Percentiles rank a stretch among this genome's conserved stretches.
These are phyloP conservation scores for Cladosporium velox DNA, from an alignment of 2,329 filamentous ascomycete species.

Conservation along the genomic window DNA sequence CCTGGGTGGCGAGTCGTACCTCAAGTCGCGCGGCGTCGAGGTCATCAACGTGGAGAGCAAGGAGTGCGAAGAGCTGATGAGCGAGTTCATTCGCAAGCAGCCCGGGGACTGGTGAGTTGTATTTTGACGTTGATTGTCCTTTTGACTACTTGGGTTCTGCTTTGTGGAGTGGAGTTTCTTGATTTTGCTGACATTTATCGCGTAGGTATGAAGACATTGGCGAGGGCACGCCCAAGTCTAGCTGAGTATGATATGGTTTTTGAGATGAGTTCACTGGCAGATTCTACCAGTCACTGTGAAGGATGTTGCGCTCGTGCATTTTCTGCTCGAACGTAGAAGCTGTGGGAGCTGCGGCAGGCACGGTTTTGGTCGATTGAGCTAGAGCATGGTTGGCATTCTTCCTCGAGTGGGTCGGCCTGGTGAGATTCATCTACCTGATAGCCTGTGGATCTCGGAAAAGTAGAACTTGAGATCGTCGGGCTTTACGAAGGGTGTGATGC, in stretches of 20 bases:
- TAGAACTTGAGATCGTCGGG: slow-evolving; percentile 92
- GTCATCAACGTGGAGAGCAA: slow-evolving; percentile 69
- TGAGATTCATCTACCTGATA: slow-evolving; percentile 43
- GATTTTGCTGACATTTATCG: slow-evolving; percentile 25
- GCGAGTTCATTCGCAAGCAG: slow-evolving; percentile 69
- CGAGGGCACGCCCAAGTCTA: slow-evolving; percentile 31
- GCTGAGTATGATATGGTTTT: not conserved
- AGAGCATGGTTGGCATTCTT: slow-evolving; percentile 35
- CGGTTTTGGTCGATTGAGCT: slow-evolving; percentile 32
- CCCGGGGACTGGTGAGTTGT: slow-evolving; percentile 62
- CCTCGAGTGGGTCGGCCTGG: slow-evolving; percentile 21
- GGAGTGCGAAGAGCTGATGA: slow-evolving; percentile 69
- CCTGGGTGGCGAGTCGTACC: slow-evolving; percentile 70
- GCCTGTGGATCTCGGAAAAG: slow-evolving; percentile 80
- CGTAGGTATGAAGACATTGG: slow-evolving; percentile 44
- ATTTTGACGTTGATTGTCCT: not conserved
- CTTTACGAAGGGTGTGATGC: slow-evolving; percentile 91
- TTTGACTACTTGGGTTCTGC: not conserved
- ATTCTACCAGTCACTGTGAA: slow-evolving; percentile 38
- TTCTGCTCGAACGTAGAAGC: slow-evolving; percentile 29
- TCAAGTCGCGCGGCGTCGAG: slow-evolving; percentile 68
- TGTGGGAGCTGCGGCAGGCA: slow-evolving; percentile 30
- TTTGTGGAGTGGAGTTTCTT: not conserved
- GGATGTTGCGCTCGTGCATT: slow-evolving; percentile 41
- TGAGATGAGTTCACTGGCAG: not conserved